Base-by-base conservation (phyloP, 148 eudicot genomes). In the Arctostaphylos glauca region DNA sequence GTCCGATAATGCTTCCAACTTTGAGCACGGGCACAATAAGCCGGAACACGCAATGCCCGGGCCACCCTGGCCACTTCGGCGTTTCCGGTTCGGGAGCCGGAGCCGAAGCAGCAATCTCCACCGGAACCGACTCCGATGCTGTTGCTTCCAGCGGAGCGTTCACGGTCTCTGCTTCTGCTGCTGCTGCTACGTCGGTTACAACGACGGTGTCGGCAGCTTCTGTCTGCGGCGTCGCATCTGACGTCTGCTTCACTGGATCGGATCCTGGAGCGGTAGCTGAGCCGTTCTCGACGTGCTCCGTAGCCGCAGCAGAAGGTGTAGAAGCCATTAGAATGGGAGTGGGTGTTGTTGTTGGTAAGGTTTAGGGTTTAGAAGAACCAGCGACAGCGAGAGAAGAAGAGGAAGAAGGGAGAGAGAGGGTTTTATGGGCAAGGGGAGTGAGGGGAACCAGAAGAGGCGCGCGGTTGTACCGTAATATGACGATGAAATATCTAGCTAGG, bases 1-100 rank as follows among this genome's bases (percentile, higher is more conserved):
- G 88, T 18, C 95, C 95, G 74, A 92, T 92, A 2, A 92, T 92
- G 81, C 92, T 77, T 1, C 95, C 95, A 9, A 92, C 95, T 58
- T 90, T 92, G 59, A 86, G 74, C 58, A 90, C 92, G 0, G 93
- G 90, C 14, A 90, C 92, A 10, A 89, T 80, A 41, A 92, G 53
- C 82, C 95, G 64, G 66, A 83, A 92, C 47, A 92, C 95, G 59
- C 83, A 80, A 80, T 81, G 78, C 15, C 95, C 95, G 7, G 95
- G 95, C 95, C 95, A 92, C 0, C 93, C 95, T 0, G 93, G 92
- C 92, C 92, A 92, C 81, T 85, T 90, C 1, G 50, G 25, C 16
- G 66, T 44, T 16, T 54, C 73, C 3, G 73, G 46, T 43, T 38
- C 77, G 52, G 59, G 67, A 1, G 54, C 49, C 0, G 79, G 5